Base-by-base conservation (phyloP, 106 monocot genomes). In the Gastrodia elata region DNA sequence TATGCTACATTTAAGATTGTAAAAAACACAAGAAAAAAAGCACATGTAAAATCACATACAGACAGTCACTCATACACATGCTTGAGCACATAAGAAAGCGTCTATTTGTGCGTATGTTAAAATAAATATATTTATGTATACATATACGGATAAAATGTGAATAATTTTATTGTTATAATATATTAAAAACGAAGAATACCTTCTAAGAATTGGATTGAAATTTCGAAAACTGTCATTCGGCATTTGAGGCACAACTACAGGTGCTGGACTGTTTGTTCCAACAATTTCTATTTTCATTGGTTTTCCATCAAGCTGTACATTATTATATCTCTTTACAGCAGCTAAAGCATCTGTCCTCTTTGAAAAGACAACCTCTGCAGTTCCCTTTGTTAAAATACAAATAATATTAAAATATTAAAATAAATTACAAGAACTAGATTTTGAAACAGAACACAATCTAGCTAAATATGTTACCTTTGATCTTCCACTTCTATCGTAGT, bases 241-340 rank as follows among this genome's bases (percentile, higher is more conserved):
- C 28, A 70, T 52, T 20, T 64, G 86, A 25, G 89, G 77, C 37
- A 64, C 68, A 43, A 39, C 61, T 43, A 72, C 44, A 64, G 80
- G 75, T 78, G 86, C 77, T 64, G 80, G 43, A 58, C 84, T 82
- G 75, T 92, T 92, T 56, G 88, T 88, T 68, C 90, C 90, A 36
- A 97, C 74, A 48, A 97, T 87, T 78, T 97, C 93, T 46, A 97
- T 93, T 75, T 97, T 93, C 97, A 97, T 97, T 13, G 93, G 97
- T 74, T 91, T 98, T 52, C 93, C 97, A 84, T 98, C 97, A 68
- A 98, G 93, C 79, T 88, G 93, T 76, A 98, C 97, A 80, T 93
- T 93, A 77, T 98, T 90, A 84, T 98, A 98, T 82, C 91, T 93
- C 80, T 98, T 98, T 55, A 98, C 84, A 32, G 93, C 97, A 25